phyloP scores from a whole-genome alignment of 2,329 filamentous ascomycete species.

The Allantophomopsis cytisporea region DNA sequence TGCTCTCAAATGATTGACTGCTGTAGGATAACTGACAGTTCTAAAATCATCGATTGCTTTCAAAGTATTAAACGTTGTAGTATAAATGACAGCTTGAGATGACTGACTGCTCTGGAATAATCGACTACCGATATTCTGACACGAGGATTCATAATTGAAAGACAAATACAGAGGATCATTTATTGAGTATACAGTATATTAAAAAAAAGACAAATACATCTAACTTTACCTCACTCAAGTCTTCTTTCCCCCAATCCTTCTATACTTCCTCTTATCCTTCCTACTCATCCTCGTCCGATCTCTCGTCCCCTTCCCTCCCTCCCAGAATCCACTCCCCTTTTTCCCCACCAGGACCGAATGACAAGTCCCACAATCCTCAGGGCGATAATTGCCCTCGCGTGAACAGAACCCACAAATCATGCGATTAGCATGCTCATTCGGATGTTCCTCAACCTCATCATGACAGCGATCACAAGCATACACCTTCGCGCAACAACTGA shows the following conservation, averaged over 20 bases:
- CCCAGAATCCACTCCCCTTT: slow-evolving; percentile 67
- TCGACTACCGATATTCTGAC: too few relatives aligned
- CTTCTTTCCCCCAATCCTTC: slow-evolving; percentile 32
- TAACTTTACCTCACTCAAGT: background rate
- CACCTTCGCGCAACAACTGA: slow-evolving; percentile 45
- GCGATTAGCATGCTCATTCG: slow-evolving; percentile 67
- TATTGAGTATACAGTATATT: too few relatives aligned
- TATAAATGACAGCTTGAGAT: too few relatives aligned
- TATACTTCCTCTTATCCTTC: slow-evolving; percentile 65
- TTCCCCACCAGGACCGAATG: slow-evolving; percentile 53
- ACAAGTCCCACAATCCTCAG: slow-evolving; percentile 65
- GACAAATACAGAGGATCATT: too few relatives aligned
- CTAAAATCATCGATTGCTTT: too few relatives aligned
- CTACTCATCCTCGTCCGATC: slow-evolving; percentile 58
- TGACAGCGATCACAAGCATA: slow-evolving; percentile 62
- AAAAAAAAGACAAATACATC: too few relatives aligned
- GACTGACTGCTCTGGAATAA: too few relatives aligned
- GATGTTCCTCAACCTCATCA: slow-evolving; percentile 55
- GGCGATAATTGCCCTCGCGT: slow-evolving; percentile 66
- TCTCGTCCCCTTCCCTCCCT: slow-evolving; percentile 72
- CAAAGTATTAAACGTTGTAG: too few relatives aligned
- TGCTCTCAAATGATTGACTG: too few relatives aligned
- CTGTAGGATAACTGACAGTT: too few relatives aligned
- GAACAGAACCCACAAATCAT: slow-evolving; percentile 78
- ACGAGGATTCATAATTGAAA: too few relatives aligned